Evolutionary conservation across 140 eudicot genomes (phyloP), one percentile per base, ranked within the genome.

Genomic region (Cichorium intybus): DNA sequence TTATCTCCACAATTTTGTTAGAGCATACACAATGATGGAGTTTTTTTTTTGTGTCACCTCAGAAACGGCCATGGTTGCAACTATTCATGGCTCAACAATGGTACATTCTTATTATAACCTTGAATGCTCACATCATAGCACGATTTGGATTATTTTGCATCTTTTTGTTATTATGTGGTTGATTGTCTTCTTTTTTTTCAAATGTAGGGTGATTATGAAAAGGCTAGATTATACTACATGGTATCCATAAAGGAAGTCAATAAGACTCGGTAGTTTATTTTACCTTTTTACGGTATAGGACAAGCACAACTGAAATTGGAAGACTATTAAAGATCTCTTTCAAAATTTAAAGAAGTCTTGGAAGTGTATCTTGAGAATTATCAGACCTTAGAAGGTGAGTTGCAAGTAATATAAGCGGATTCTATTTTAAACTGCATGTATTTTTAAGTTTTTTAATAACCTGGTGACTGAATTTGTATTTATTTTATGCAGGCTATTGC

Each of bases 31-130:
- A n/a, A n/a, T n/a, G n/a, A n/a, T n/a, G n/a, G n/a, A n/a, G n/a
- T n/a, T n/a, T n/a, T n/a, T n/a, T n/a, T n/a, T n/a, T n/a, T n/a
- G n/a, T n/a, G n/a, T n/a, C n/a, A n/a, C n/a, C n/a, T n/a, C n/a
- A n/a, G 98, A 92, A 72, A 92, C 98, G 66, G 98, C 98, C 98
- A 92, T 61, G 96, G 96, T 59, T n/a, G n/a, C 76, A 92, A 92
- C n/a, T n/a, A n/a, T n/a, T n/a, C 62, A 77, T n/a, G n/a, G n/a
- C n/a, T n/a, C n/a, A n/a, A n/a, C n/a, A n/a, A n/a, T n/a, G n/a
- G n/a, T n/a, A n/a, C n/a, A n/a, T n/a, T n/a, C n/a, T n/a, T n/a
- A n/a, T n/a, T n/a, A n/a, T n/a, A n/a, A n/a, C n/a, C n/a, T 92
- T 48, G 98, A 96, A 24, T 82, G 98, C 33, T 92, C 98, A 39